A percentile compares a stretch with the other conserved stretches of the same genome.
phyloP scores from a whole-genome alignment of 2,329 filamentous ascomycete genomes.

The Pezicula neosporulosa region DNA sequence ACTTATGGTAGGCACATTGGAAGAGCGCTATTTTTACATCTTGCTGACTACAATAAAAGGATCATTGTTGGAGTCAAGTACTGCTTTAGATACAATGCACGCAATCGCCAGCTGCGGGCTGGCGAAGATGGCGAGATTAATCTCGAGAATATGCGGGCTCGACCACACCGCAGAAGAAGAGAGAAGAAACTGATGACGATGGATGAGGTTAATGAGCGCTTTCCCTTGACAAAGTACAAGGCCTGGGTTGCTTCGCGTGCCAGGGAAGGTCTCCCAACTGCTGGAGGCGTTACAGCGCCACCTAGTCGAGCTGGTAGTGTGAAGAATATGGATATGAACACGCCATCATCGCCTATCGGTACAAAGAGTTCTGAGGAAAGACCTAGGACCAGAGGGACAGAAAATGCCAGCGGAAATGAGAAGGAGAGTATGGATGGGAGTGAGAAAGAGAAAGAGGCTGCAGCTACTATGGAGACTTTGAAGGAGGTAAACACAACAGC shows the following conservation, averaged over 20 bases:
- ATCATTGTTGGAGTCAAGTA: conserved; percentile 99
- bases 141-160: conserved; percentile 72
- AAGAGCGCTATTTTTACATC: conserved; percentile 1
- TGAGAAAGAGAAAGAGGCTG: conserved; percentile 16
- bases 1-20: conserved; percentile 74
- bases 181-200: conserved; percentile 99
- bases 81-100: conserved; percentile 96
- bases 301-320: conserved; percentile 72
- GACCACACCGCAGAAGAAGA: conserved; percentile 78
- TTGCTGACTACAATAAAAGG: conserved; percentile 50
- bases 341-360: conserved; percentile 33
- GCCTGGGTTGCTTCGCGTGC: conserved; percentile 83
- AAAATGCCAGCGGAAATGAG: conserved; percentile 9
- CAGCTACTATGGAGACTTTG: conserved; percentile 18
- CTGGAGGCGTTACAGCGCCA: conserved; percentile 76
- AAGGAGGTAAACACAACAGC: conserved; percentile 24
- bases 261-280: conserved; percentile 76
- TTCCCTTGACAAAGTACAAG: conserved; percentile 96
- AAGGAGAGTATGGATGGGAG: conserved; percentile 16
- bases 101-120: conserved; percentile 75
- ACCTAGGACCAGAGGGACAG: conserved; percentile 18
- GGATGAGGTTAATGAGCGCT: conserved; percentile 97
- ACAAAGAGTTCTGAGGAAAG: conserved; percentile 31
- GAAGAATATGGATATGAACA: conserved; percentile 59
- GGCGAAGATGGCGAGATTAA: conserved; percentile 86